A percentile compares a stretch with the other conserved stretches of the same genome.
phyloP scores from a whole-genome alignment of 352 stramenopile genomes.

The Globisporangium yorkense region DNA sequence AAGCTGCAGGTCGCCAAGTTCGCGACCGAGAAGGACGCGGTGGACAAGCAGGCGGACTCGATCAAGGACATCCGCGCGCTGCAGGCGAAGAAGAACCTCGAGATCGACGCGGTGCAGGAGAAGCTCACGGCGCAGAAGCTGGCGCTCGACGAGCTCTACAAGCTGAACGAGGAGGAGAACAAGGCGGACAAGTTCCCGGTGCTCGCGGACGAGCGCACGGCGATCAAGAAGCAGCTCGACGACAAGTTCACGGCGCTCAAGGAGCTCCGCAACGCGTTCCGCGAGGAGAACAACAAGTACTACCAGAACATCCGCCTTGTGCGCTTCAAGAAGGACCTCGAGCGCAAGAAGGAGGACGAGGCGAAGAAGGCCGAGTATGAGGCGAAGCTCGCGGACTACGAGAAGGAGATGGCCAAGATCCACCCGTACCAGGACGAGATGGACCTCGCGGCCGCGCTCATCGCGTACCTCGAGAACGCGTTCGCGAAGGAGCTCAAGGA shows the following conservation, averaged over 20 bases:
- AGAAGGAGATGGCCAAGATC: constrained; percentile 95
- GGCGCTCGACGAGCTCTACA: constrained; percentile 86
- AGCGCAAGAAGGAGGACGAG: constrained; percentile 80
- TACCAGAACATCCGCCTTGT: constrained; percentile 88
- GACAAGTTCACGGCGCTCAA: constrained; percentile 86
- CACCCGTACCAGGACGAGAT: constrained; percentile 96
- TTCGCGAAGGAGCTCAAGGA: constrained; percentile 86
- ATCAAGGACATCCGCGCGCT: constrained; percentile 71
- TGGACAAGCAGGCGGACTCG: constrained; percentile 77
- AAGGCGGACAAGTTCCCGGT: constrained; percentile 79
- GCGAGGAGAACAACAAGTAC: constrained; percentile 92
- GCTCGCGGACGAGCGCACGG: constrained; percentile 82
- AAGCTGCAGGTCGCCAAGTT: constrained; percentile 88
- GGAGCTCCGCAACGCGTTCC: constrained; percentile 84
- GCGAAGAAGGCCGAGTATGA: constrained; percentile 84
- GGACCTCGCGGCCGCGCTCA: constrained; percentile 92
- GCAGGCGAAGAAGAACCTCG: constrained; percentile 90
- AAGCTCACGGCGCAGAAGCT: constrained; percentile 88
- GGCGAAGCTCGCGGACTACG: constrained; percentile 94
- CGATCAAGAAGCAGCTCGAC: constrained; percentile 91
- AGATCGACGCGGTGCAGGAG: constrained; percentile 92
- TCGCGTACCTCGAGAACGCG: constrained; percentile 90
- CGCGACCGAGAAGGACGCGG: constrained; percentile 67
- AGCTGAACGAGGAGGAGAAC: constrained; percentile 88
- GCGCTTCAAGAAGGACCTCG: constrained; percentile 81